phyloP scores from a whole-genome alignment of 192 early-diverging fungal genomes.

The Pilaira anomala region DNA sequence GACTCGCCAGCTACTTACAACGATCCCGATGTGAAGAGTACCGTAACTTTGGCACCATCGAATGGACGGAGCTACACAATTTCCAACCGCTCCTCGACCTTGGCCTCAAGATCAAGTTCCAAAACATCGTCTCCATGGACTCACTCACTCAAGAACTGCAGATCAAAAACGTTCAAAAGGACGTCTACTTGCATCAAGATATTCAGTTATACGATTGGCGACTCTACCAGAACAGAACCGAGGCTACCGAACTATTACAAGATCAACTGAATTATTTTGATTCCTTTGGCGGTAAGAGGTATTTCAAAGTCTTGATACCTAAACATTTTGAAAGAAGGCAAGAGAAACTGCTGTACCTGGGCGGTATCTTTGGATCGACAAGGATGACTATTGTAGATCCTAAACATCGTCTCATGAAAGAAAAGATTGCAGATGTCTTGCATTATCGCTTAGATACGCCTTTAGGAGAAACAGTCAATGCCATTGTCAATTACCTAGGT shows the following conservation, averaged over 20 bases:
- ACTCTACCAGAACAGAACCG: conserved; percentile 42
- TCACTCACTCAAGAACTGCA: not conserved
- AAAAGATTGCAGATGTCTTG: conserved; percentile 36
- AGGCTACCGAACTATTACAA: not conserved
- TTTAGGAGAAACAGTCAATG: conserved; percentile 37
- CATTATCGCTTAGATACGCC: conserved; percentile 39
- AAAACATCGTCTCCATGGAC: not conserved
- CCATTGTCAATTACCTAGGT: conserved; percentile 44
- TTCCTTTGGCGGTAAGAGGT: conserved; percentile 6
- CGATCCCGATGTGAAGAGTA: conserved; percentile 21
- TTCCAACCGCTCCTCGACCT: not conserved
- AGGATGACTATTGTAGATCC: conserved; percentile 33
- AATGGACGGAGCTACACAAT: conserved; percentile 24
- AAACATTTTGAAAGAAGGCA: conserved; percentile 20
- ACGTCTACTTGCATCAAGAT: conserved; percentile 42
- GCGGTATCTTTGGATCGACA: conserved; percentile 42
- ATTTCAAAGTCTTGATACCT: conserved; percentile 4
- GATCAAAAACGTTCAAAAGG: conserved; percentile 13
- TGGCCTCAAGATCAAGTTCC: conserved; percentile 11
- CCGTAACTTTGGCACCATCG: conserved; percentile 11
- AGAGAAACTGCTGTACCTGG: conserved; percentile 47
- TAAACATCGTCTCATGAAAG: conserved; percentile 33
- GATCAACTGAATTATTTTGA: conserved; percentile 18
- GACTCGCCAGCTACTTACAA: conserved; percentile 27
- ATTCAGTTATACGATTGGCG: conserved; percentile 44